Conservation (phyloP, 345 rosid species). For the Eucalyptus brandiana region DNA sequence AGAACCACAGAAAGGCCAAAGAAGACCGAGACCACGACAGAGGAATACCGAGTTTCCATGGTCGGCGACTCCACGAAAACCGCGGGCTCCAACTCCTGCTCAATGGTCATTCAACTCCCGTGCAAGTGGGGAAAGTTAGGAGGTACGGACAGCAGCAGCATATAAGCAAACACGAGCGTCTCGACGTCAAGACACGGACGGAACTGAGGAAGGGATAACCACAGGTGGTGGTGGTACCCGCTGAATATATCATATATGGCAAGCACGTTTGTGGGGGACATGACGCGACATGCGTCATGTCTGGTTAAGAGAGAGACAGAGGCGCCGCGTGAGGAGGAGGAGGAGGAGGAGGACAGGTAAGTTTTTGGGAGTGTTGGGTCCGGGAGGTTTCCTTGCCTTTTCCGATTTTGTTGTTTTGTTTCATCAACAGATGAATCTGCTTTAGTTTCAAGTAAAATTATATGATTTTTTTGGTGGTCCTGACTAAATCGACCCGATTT, state of each 20-base stretch:
- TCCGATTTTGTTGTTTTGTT: not conserved
- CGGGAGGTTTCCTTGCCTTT: not conserved
- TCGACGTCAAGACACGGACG: not conserved
- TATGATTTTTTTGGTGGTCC: not conserved
- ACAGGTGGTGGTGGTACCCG: not conserved
- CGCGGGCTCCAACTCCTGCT: not conserved
- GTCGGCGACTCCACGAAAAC: not conserved
- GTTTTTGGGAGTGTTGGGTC: not conserved
- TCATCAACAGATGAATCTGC: not conserved
- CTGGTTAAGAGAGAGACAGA: not conserved
- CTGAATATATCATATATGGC: not conserved
- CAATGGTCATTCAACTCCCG: not conserved
- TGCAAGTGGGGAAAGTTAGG: no score
- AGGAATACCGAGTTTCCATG: not conserved
- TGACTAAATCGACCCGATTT: not conserved
- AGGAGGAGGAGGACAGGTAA: not conserved
- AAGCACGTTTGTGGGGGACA: not conserved
- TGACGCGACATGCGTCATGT: not conserved
- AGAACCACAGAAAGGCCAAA: not conserved
- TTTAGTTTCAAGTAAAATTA: not conserved
- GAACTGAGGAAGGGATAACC: not conserved
- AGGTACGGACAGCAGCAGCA: not conserved
- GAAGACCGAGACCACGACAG: not conserved
- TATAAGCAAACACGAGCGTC: not conserved
- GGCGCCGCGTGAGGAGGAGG: not conserved